These are phyloP conservation scores for Colletotrichum sp. DNA, from an alignment of 2,329 filamentous ascomycete species.

Conservation along the genomic window DNA sequence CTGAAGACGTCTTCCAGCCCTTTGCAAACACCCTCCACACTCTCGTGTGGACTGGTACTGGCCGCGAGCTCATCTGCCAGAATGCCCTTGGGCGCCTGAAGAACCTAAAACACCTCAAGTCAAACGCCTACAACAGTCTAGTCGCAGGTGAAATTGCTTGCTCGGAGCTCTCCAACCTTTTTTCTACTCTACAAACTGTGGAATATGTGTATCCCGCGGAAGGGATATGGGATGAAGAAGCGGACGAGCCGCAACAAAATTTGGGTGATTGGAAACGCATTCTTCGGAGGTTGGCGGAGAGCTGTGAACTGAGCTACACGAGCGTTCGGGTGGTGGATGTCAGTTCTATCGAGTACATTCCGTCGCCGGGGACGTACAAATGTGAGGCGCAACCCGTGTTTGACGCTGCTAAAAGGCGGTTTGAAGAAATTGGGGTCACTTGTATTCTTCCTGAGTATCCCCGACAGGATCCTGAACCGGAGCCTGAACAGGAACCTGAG, in stretches of 20 bases:
- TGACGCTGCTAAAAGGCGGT: not conserved
- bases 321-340: not conserved
- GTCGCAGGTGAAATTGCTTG: not conserved
- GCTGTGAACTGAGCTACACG: not conserved
- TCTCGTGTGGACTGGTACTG: not conserved
- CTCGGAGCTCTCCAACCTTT: not conserved
- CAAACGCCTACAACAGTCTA: not conserved
- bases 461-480: fast-evolving
- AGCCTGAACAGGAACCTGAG: not conserved
- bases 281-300: not conserved
- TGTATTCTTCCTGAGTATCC: not conserved
- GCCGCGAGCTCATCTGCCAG: not conserved
- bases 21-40: not conserved
- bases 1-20: not conserved
- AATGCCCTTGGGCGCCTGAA: not conserved
- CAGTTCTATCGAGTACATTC: not conserved
- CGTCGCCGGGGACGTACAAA: not conserved
- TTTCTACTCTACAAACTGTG: fast-evolving
- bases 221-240: not conserved
- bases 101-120: not conserved
- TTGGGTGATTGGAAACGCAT: not conserved
- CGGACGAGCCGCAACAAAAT: not conserved
- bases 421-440: not conserved
- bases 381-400: not conserved
- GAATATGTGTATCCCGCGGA: not conserved